Evolutionary conservation across 2,329 filamentous ascomycete genomes (phyloP), one percentile per base, ranked within the genome.

Genomic region (Alternaria longipes): DNA sequence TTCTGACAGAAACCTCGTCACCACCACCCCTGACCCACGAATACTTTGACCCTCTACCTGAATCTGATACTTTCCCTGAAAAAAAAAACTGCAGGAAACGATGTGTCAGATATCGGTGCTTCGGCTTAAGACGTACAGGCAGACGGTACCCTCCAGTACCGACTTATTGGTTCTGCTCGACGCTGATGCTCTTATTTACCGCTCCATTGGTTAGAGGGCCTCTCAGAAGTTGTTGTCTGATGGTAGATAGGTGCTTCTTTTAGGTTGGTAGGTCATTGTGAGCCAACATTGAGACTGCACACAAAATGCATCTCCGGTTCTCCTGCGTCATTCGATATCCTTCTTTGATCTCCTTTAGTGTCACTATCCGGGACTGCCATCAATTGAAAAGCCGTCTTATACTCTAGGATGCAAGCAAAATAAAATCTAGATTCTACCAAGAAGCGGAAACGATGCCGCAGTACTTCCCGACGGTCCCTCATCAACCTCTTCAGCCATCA

Each of bases 131-230:
- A 34, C 16, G 1, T 9, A 22, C 18, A 30, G 4, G 36, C 14
- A 20, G 20, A 30, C 34, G 50, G 50, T 52, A 52, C 50, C 50
- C 50, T 36, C 30, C 50, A 38, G 24, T 12, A 50, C 32, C 30
- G 8, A n/a, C 14, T n/a, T 14, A 38, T 18, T 50, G 46, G 46
- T 38, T 36, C 46, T 18, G 8, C 20, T 50, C 32, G 32, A 36
- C 14, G 32, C 14, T 36, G 32, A 16, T 32, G 1, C 46, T 38
- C n/a, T 36, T 18, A 16, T 38, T 41, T 30, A 52, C 34, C 34
- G n/a, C 24, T 28, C 7, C 18, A 30, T 52, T 8, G 24, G 24
- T 12, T n/a, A 6, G 8, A 20, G 3, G 8, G n/a, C 34, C n/a
- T 18, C 22, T 52, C 4, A 20, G 5, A 1, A 22, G 18, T 20